phyloP scores from a whole-genome alignment of 768 basidiomycete genomes.

The Hypholoma fasciculare region DNA sequence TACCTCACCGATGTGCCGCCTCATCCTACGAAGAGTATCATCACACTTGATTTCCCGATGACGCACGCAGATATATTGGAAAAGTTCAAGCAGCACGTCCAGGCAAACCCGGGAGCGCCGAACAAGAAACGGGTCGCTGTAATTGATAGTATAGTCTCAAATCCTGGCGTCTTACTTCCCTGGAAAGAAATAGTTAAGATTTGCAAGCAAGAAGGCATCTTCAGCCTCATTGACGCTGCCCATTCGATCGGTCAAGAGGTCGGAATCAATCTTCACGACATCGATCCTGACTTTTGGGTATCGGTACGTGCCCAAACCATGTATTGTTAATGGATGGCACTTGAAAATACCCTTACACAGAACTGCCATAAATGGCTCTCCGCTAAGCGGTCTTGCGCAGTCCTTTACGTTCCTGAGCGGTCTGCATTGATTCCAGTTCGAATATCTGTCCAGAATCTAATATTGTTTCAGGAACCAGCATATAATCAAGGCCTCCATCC shows the following conservation, averaged over 20 bases:
- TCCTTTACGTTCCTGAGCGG: conserved; percentile 73
- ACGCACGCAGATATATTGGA: conserved; percentile 56
- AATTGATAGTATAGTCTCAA: conserved; percentile 66
- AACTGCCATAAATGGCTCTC: conserved; percentile 90
- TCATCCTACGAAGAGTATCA: conserved; percentile 48
- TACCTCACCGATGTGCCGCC: conserved; percentile 57
- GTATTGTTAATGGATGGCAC: background rate
- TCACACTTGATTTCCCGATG: conserved; percentile 56
- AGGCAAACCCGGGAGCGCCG: conserved; percentile 33
- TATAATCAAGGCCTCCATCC: conserved; percentile 57
- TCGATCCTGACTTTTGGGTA: conserved; percentile 76
- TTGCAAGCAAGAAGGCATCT: conserved; percentile 61
- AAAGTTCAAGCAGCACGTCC: conserved; percentile 39
- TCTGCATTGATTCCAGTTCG: conserved; percentile 16
- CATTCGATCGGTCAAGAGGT: conserved; percentile 81
- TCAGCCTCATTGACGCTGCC: conserved; percentile 77
- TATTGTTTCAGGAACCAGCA: conserved; percentile 56
- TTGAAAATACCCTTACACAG: conserved; percentile 27
- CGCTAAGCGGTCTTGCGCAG: conserved; percentile 64
- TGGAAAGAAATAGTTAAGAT: conserved; percentile 75
- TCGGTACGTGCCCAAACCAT: conserved; percentile 44
- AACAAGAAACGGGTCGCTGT: conserved; percentile 62
- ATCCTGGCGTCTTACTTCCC: conserved; percentile 69
- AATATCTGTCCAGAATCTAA: background rate
- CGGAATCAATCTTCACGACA: conserved; percentile 55